Percentiles rank a stretch among this genome's conserved stretches.
phyloP scores from a whole-genome alignment of 345 rosid species.

The Noccaea bulbosa region DNA sequence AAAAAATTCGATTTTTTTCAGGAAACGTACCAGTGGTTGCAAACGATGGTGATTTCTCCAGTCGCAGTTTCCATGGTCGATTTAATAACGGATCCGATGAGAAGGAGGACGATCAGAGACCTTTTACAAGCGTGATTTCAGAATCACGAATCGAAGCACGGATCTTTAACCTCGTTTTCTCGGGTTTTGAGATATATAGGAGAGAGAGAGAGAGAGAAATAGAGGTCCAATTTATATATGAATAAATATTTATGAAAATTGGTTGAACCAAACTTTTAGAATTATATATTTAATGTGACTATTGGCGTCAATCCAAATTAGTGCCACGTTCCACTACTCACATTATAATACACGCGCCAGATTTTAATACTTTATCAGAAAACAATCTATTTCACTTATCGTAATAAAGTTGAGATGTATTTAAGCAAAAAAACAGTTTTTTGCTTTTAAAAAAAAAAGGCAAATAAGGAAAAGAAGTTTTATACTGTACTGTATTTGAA shows the following conservation, averaged over 20 bases:
- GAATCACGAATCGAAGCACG: conserved; percentile 27
- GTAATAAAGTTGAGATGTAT: no score
- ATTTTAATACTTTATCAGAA: no score
- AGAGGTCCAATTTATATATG: not conserved
- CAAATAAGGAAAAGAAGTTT: no score
- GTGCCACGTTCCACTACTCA: conserved; percentile 2
- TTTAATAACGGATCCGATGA: conserved; percentile 19
- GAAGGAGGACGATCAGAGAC: conserved; percentile 22
- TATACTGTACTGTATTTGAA: no score
- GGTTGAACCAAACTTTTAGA: conserved; percentile 38
- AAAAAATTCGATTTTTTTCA: not conserved
- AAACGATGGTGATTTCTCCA: conserved; percentile 66
- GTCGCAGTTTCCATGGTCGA: conserved; percentile 62
- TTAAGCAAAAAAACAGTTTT: no score
- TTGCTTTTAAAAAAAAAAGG: no score
- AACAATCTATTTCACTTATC: no score
- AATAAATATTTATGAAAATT: conserved; percentile 5
- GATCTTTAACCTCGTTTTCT: conserved; percentile 35
- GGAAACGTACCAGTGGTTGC: conserved; percentile 79
- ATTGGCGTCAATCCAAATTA: conserved; percentile 15
- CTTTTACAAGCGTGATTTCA: not conserved
- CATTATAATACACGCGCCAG: conserved; percentile 16
- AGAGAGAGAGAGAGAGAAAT: conserved; percentile 25
- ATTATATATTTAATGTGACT: conserved; percentile 18
- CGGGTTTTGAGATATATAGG: conserved; percentile 9